phyloP scores from a whole-genome alignment of 1,284 basidiomycete genomes.

The Hymenochaete sp. region DNA sequence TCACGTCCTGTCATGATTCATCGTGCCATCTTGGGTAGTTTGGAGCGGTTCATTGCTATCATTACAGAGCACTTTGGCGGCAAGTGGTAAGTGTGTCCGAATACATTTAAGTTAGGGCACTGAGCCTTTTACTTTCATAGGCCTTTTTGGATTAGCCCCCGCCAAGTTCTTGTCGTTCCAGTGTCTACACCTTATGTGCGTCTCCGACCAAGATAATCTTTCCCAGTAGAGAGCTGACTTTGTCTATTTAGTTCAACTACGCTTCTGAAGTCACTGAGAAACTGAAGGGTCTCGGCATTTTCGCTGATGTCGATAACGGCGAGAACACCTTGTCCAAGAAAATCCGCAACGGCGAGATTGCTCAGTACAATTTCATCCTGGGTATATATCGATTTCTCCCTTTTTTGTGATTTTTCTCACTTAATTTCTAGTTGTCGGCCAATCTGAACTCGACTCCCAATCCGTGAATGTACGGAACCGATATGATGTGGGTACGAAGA shows the following conservation, averaged over 20 bases:
- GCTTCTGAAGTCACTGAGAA: constrained; percentile 71
- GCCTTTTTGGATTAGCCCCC: constrained; percentile 97
- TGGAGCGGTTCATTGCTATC: constrained; percentile 97
- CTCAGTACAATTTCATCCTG: constrained; percentile 96
- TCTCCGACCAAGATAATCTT: constrained; percentile 21
- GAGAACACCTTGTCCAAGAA: constrained; percentile 95
- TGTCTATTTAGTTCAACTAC: constrained; percentile 38
- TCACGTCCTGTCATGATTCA: constrained; percentile 96
- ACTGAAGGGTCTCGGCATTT: constrained; percentile 69
- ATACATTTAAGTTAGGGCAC: not conserved
- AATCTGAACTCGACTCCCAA: constrained; percentile 77
- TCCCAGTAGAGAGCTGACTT: not conserved
- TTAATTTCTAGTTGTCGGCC: constrained; percentile 70
- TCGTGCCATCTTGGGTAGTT: constrained; percentile 89
- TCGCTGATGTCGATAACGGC: constrained; percentile 86
- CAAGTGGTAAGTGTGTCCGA: constrained; percentile 61
- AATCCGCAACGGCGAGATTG: constrained; percentile 87
- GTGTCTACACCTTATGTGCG: constrained; percentile 81
- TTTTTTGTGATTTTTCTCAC: constrained; percentile 8
- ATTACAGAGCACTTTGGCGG: constrained; percentile 96
- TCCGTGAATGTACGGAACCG: constrained; percentile 95
- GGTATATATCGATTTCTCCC: constrained; percentile 43
- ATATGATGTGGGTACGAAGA: constrained; percentile 82
- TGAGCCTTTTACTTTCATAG: constrained; percentile 27
- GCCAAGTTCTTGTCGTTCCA: constrained; percentile 92